Evolutionary conservation across 1,284 basidiomycete species (phyloP).

Genomic region (Puccinia triticina): DNA sequence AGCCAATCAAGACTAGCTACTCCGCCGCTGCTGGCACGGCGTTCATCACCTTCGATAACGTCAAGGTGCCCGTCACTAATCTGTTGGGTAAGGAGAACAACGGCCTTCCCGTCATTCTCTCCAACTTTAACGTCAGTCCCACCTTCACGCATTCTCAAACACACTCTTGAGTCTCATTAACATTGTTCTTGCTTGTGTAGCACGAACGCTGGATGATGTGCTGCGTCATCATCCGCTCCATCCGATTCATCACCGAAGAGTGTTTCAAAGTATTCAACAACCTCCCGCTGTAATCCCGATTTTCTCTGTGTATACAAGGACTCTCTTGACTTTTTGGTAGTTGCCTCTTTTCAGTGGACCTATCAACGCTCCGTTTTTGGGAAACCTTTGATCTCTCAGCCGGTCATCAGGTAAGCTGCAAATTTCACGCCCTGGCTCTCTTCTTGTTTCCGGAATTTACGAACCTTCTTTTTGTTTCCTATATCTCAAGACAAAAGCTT

Average conservation of each 20-base stretch:
- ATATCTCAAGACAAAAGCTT: conserved; percentile 61
- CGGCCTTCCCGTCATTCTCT: conserved; percentile 74
- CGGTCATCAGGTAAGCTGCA: conserved; percentile 70
- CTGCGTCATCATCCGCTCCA: conserved; percentile 71
- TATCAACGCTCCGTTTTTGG: conserved; percentile 81
- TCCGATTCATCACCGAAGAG: conserved; percentile 72
- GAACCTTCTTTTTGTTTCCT: neutral
- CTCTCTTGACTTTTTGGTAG: conserved; percentile 49
- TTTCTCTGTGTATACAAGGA: conserved; percentile 52
- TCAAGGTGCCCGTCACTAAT: conserved; percentile 80
- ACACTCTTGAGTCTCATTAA: conserved; percentile 49
- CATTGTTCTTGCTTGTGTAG: conserved; percentile 49
- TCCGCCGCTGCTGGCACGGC: conserved; percentile 72
- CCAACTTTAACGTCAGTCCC: conserved; percentile 59
- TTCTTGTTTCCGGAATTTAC: neutral
- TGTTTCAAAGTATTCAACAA: conserved; percentile 66
- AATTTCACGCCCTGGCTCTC: neutral
- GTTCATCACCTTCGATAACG: conserved; percentile 84
- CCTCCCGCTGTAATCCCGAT: conserved; percentile 61
- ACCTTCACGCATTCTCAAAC: neutral
- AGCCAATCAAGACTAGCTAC: conserved; percentile 81
- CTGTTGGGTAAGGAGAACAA: conserved; percentile 80
- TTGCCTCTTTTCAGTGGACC: conserved; percentile 68
- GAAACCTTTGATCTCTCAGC: conserved; percentile 77
- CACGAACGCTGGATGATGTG: conserved; percentile 70